Evolutionary conservation across 1,139 yeast genomes (phyloP), one percentile per base, ranked within the genome.

Genomic region (Petasospora fabianii): DNA sequence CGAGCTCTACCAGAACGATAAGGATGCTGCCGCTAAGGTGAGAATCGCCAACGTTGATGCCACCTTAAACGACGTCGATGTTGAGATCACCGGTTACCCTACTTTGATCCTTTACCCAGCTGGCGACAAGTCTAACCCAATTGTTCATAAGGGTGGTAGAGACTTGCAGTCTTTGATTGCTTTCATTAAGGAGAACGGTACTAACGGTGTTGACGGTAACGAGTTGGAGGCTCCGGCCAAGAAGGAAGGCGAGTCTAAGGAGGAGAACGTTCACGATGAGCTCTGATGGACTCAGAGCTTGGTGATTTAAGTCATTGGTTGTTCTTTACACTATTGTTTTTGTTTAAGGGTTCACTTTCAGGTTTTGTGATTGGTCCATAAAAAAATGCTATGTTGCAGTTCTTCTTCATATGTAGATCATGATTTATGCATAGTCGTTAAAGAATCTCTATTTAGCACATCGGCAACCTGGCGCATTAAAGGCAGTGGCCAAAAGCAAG

Each of bases 71-170:
- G 98, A 94, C 61, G 87, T 90, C 47, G 82, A 80, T 42, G 82
- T 84, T 46, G 79, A 77, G 37, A 82, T 92, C 54, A 72, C 77
- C 53, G 97, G 97, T 46, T 92, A 86, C 76, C 98, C 98, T 65
- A 92, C 98, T 44, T 71, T 92, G 56, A 74, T 85, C 62, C 74
- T 92, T 51, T 92, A 80, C 74, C 96, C 96, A 60, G 98, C 97
- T 50, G 95, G 94, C 55, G 80, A 82, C 60, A 73, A 84, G 62
- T 69, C 77, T 45, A 72, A 75, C 53, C 95, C 97, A 50, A 62
- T 88, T 50, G 68, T 71, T 35, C 90, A 72, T 66, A 68, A 73
- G 44, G 85, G 87, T 47, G 68, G 73, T 41, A 86, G 98, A 74
- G 80, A 84, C 41, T 66, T 90, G 46, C 88, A 84, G 54, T 69